A percentile compares a stretch with the other conserved stretches of the same genome.
Evolutionary conservation across 2,329 filamentous ascomycete species (phyloP).

Genomic region (Pochonia chlamydosporia): DNA sequence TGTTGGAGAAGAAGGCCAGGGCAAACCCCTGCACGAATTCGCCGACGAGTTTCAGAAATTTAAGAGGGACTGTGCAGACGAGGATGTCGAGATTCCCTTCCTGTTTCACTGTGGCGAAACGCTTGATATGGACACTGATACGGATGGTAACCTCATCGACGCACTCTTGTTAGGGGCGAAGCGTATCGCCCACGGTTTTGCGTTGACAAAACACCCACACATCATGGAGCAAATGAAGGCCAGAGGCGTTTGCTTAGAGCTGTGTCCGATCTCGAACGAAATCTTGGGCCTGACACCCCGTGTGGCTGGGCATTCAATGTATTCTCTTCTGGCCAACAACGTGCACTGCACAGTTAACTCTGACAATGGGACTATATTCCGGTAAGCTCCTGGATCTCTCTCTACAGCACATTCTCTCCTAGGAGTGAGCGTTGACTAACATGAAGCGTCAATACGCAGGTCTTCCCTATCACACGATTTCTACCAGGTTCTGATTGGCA

Average conservation of each 20-base stretch:
- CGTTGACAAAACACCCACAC: constrained; percentile 59
- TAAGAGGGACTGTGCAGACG: constrained; percentile 39
- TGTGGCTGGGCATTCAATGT: constrained; percentile 60
- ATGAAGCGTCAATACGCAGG: constrained; percentile 29
- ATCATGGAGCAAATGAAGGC: constrained; percentile 61
- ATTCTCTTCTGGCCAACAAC: constrained; percentile 63
- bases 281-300: constrained; percentile 63
- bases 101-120: constrained; percentile 75
- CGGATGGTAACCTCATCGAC: constrained; percentile 64
- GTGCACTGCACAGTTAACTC: constrained; percentile 70
- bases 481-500: constrained; percentile 69
- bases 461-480: constrained; percentile 71
- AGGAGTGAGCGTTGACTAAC: neutral
- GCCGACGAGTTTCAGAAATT: constrained; percentile 52
- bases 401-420: neutral
- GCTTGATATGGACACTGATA: constrained; percentile 56
- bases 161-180: constrained; percentile 60
- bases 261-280: constrained; percentile 75
- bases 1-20: constrained; percentile 61
- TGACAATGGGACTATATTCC: constrained; percentile 69
- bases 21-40: constrained; percentile 52
- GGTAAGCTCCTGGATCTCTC: constrained; percentile 34
- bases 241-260: constrained; percentile 63
- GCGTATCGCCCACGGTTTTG: constrained; percentile 70
- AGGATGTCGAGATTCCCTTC: constrained; percentile 57